Evolutionary conservation across 202 grass and related monocot species (phyloP), one percentile per base, ranked within the genome.

Genomic region (Schoenoplectus tabernaemontani): DNA sequence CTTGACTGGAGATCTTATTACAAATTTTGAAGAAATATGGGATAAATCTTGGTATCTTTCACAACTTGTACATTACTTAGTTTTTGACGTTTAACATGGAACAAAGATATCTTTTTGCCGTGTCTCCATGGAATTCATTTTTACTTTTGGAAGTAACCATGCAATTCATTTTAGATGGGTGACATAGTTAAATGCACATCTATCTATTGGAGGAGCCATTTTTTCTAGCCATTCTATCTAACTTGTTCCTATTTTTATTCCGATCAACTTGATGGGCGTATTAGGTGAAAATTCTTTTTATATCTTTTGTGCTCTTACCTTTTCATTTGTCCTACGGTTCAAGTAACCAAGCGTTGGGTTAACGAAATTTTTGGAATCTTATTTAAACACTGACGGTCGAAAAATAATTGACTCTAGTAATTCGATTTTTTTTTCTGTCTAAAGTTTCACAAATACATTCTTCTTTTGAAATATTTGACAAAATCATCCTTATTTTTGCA

Each of bases 211-310:
- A 56, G 36, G 30, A 75, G 56, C 48, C 26, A 54, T 56, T 56
- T 28, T 75, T 75, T 48, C 47, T 34, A 28, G 28, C 28, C 28
- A 28, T 28, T 28, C 28, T 28, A 28, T 28, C 28, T 28, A 75
- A 75, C 26, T 75, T 75, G 71, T 56, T 75, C 48, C 16, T 37
- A n/a, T 30, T 75, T 33, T 75, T 75, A 56, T 56, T 75, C 17
- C 65, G 16, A 37, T 36, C 30, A 75, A 37, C 0, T 75, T 75
- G 71, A 56, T 75, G 30, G 8, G 3, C 4, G 47, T 56, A 75
- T 75, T 56, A 36, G 48, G 71, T 75, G 28, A 28, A 28, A 28
- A 28, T 28, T 28, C 28, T 28, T 28, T 28, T 28, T 28, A 28
- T 28, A 28, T 28, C 28, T 28, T 28, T 28, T 28, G 28, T 28